Conservation (phyloP, 306 rosid species). For the Cicer cuneatum region DNA sequence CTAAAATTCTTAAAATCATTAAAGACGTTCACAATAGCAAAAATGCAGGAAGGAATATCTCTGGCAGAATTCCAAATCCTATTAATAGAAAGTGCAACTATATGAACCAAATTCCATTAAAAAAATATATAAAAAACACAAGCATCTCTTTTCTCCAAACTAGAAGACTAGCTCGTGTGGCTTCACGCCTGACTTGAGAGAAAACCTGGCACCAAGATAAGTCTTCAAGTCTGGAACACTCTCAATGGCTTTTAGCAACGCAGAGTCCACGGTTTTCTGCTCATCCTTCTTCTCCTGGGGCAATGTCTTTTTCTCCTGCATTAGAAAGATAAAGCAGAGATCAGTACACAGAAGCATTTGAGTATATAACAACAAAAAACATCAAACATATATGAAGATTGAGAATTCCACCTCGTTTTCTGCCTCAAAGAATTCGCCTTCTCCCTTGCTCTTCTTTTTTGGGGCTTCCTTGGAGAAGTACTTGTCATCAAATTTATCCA, state of each 20-base stretch:
- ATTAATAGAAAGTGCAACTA: constrained; percentile 8
- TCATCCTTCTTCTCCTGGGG: constrained; percentile 84
- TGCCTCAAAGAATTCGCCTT: constrained; percentile 66
- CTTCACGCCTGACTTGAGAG: constrained; percentile 44
- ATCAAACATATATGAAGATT: background rate
- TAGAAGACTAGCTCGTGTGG: constrained; percentile 50
- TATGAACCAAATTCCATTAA: background rate
- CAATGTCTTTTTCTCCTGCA: constrained; percentile 69
- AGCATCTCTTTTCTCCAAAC: constrained; percentile 17
- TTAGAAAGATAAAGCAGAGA: background rate
- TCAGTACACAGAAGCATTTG: background rate
- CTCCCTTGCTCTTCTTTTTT: constrained; percentile 65
- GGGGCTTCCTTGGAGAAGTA: constrained; percentile 61
- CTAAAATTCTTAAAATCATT: constrained; percentile 28
- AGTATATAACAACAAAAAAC: background rate
- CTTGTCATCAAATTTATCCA: constrained; percentile 65
- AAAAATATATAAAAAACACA: constrained; percentile 6
- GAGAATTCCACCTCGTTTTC: constrained; percentile 63
- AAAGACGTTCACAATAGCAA: constrained; percentile 8
- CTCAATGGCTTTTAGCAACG: constrained; percentile 65
- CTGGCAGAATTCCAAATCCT: background rate
- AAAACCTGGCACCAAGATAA: constrained; percentile 75
- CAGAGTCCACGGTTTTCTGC: constrained; percentile 70
- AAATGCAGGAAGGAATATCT: constrained; percentile 8
- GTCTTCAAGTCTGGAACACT: constrained; percentile 74